Conservation (phyloP, 305 asterid genomes). For the Fraxinus albicans region DNA sequence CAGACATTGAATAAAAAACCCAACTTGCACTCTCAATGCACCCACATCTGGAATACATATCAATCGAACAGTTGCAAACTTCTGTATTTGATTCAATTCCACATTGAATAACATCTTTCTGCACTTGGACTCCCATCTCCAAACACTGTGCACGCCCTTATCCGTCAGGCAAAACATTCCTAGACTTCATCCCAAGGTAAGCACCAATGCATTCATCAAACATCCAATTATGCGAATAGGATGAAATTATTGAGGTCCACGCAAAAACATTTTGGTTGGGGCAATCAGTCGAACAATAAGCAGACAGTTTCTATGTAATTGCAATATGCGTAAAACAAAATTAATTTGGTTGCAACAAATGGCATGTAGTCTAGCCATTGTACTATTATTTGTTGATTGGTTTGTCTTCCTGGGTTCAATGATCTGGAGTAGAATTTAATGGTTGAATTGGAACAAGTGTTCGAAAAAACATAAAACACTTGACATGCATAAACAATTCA, state of each 20-base stretch:
- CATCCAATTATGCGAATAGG: constrained; percentile 27
- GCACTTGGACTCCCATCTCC: constrained; percentile 33
- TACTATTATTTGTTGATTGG: constrained; percentile 32
- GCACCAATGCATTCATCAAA: constrained; percentile 25
- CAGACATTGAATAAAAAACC: constrained; percentile 30
- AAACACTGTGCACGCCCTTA: constrained; percentile 25
- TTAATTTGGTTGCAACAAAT: constrained; percentile 32
- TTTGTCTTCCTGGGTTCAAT: constrained; percentile 28
- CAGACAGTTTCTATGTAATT: constrained; percentile 27
- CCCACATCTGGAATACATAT: constrained; percentile 40
- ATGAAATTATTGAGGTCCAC: constrained; percentile 36
- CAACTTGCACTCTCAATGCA: constrained; percentile 28
- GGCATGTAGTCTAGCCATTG: constrained; percentile 18
- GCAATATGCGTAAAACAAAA: constrained; percentile 28
- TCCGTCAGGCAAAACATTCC: constrained; percentile 31
- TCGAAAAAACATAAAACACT: background rate
- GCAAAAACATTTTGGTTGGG: constrained; percentile 40
- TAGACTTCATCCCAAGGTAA: constrained; percentile 33
- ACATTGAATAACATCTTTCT: constrained; percentile 31
- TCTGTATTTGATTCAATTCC: constrained; percentile 29
- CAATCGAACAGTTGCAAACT: constrained; percentile 39
- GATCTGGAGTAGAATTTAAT: constrained; percentile 28
- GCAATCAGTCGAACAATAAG: constrained; percentile 33
- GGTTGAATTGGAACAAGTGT: constrained; percentile 13
- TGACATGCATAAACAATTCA: background rate